These are phyloP conservation scores for Calonectria naviculata DNA, from an alignment of 2,329 filamentous ascomycete species.

Conservation along the genomic window DNA sequence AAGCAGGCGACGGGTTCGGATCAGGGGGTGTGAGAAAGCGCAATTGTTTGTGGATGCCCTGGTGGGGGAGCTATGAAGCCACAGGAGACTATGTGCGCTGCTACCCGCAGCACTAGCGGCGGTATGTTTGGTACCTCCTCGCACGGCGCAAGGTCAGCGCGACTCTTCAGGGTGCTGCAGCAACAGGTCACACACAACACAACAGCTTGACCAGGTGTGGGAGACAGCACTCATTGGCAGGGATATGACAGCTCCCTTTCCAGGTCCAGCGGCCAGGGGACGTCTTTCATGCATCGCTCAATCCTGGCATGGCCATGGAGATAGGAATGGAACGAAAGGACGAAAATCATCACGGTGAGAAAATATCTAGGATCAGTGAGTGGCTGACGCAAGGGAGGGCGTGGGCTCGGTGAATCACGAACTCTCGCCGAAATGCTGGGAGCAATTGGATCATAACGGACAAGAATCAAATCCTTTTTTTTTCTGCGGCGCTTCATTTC, in stretches of 20 bases:
- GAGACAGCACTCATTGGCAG: not conserved
- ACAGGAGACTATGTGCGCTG: slow-evolving; percentile 4
- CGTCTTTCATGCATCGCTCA: slow-evolving; percentile 1
- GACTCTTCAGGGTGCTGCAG: not conserved
- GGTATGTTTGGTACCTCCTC: not conserved
- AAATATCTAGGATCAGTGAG: not conserved
- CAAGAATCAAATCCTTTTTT: slow-evolving; percentile 8
- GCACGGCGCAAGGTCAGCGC: not conserved
- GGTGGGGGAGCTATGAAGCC: slow-evolving; percentile 18
- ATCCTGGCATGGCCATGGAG: not conserved
- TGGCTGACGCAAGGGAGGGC: not conserved
- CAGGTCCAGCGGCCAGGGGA: not conserved
- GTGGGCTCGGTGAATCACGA: slow-evolving; percentile 2
- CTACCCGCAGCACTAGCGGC: slow-evolving; percentile 10
- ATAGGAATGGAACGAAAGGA: slow-evolving; percentile 2
- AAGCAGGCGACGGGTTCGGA: not conserved
- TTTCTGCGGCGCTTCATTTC: slow-evolving; percentile 14
- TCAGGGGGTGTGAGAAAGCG: slow-evolving; percentile 5
- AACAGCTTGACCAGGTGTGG: not conserved
- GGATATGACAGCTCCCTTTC: not conserved
- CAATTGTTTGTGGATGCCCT: slow-evolving; percentile 5
- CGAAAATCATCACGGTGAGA: not conserved
- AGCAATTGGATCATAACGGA: slow-evolving; percentile 8
- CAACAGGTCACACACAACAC: not conserved
- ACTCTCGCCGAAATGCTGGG: not conserved